Conservation (phyloP, 2,329 filamentous ascomycete genomes). For the Aspergillus pseudonomiae region DNA sequence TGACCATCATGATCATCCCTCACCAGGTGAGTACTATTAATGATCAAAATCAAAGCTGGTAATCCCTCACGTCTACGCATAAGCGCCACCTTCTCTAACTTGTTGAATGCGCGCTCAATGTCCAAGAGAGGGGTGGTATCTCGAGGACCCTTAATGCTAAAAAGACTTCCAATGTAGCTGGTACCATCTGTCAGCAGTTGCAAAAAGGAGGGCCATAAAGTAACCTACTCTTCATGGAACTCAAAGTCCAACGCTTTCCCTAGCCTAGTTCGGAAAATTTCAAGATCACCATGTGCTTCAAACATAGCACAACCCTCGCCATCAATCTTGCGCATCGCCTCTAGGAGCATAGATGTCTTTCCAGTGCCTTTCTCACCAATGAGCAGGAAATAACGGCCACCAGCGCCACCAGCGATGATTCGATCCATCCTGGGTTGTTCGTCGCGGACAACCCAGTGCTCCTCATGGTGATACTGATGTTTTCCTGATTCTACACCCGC, state of each 20-base stretch:
- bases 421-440: slow-evolving; percentile 80
- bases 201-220: neutral
- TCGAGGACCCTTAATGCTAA: slow-evolving; percentile 88
- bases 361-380: slow-evolving; percentile 96
- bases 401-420: slow-evolving; percentile 74
- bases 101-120: slow-evolving; percentile 96
- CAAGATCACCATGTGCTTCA: slow-evolving; percentile 90
- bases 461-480: slow-evolving; percentile 44
- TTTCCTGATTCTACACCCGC: slow-evolving; percentile 59
- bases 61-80: slow-evolving; percentile 59
- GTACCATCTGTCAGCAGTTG: slow-evolving; percentile 14
- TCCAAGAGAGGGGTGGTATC: slow-evolving; percentile 91
- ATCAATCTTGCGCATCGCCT: slow-evolving; percentile 91
- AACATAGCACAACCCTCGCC: slow-evolving; percentile 93
- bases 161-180: slow-evolving; percentile 80
- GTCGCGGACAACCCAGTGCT: slow-evolving; percentile 80
- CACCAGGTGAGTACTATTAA: slow-evolving; percentile 91
- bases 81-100: slow-evolving; percentile 92
- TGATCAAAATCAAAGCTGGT: slow-evolving; percentile 82
- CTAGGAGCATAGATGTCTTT: slow-evolving; percentile 94
- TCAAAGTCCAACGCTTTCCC: slow-evolving; percentile 96
- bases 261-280: slow-evolving; percentile 90
- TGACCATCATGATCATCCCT: slow-evolving; percentile 91
- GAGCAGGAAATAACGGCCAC: slow-evolving; percentile 86
- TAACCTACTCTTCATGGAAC: slow-evolving; percentile 85